A percentile compares a stretch with the other conserved stretches of the same genome.
Evolutionary conservation across 2,329 filamentous ascomycete species (phyloP).

Genomic region (Ascochyta rabiei): DNA sequence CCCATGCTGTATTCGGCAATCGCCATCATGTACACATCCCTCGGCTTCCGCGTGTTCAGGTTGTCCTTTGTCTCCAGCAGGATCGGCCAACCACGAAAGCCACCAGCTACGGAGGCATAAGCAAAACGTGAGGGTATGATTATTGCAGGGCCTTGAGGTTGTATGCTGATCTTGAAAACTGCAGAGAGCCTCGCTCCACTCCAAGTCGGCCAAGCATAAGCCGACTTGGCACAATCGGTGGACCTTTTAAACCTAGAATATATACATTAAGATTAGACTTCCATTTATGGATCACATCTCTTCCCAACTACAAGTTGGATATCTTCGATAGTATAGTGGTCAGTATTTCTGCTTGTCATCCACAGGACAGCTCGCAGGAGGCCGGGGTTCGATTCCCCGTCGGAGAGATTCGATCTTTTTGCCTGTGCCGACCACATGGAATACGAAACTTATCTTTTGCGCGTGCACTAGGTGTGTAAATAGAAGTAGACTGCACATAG

Average conservation of each 20-base stretch:
- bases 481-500: too few species aligned
- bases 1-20: slow-evolving; percentile 24
- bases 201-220: too few species aligned
- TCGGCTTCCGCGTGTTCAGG: slow-evolving; percentile 25
- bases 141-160: too few species aligned
- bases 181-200: too few species aligned
- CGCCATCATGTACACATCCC: slow-evolving; percentile 23
- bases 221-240: not conserved
- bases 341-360: slow-evolving; percentile 20
- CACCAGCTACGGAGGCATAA: not conserved
- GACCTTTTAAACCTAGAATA: too few species aligned
- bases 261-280: too few species aligned
- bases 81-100: not conserved
- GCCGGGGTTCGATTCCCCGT: slow-evolving; percentile 20
- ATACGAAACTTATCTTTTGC: not conserved
- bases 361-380: slow-evolving; percentile 12
- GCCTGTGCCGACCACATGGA: not conserved
- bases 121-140: not conserved
- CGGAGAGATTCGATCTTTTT: slow-evolving; percentile 15
- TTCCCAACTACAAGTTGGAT: slow-evolving; percentile 12
- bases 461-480: too few species aligned
- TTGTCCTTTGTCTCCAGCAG: slow-evolving; percentile 17
- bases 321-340: slow-evolving; percentile 20
- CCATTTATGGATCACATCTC: slow-evolving; percentile 5
- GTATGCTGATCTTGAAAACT: too few species aligned